Base-by-base conservation (phyloP, 108 stramenopile species). In the Pseudonitzschia multiseries region DNA sequence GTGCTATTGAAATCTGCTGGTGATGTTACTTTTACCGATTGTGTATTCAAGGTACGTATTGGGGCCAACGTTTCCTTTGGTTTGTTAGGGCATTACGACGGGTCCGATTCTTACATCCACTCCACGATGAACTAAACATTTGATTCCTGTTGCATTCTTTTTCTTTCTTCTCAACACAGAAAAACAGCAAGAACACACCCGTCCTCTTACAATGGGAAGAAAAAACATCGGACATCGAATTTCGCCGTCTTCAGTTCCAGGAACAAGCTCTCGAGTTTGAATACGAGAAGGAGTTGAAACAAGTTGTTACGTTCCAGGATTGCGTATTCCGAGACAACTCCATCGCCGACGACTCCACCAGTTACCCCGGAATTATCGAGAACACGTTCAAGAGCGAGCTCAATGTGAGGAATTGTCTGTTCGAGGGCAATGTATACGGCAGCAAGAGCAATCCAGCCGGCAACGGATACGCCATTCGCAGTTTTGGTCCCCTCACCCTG, bases 171-270 rank as follows among this genome's bases (percentile, higher is more conserved):
- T 1, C 10, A 20, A 43, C 62, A 21, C 41, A 74, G 65, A 53
- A 57, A 33, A 70, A 78, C 24, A 60, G 40, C 14, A 78, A 71
- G 53, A 44, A 70, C 36, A 70, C 57, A 14, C 77, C 77, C 5
- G 57, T 78, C n/a, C 69, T 78, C 21, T 64, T 78, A 5, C 77
- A 78, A 67, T 78, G 70, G 70, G 48, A 63, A 10, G 70, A 69
- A 13, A 62, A 66, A 17, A 70, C 32, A 22, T 60, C 70, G 24
- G 5, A 20, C 12, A 44, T 28, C 15, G 57, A 64, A 14, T 28
- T 51, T 27, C 22, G n/a, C 10, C 50, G 50, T 51, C 50, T 51
- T 51, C 50, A n/a, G 3, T n/a, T 2, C 50, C 50, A 51, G 2
- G n/a, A 17, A 3, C 20, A 51, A 51, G 4, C 36, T 36, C 36